Evolutionary conservation across 2,329 filamentous ascomycete genomes (phyloP), one percentile per base, ranked within the genome.

Genomic region (Gremmenia infestans): DNA sequence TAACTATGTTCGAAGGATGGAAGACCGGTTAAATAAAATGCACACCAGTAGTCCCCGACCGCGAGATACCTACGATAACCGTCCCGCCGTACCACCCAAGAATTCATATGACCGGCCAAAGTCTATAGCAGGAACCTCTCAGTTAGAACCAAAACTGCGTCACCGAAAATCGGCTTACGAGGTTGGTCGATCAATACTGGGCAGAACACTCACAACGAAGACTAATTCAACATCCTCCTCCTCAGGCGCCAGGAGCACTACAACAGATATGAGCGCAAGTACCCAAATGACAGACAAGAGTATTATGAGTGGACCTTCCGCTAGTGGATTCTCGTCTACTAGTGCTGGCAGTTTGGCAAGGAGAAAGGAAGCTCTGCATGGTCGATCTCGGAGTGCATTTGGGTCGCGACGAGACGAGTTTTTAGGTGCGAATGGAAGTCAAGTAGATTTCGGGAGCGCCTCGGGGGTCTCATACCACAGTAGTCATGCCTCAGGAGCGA

Each of bases 271-370:
- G 56, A 88, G 83, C 61, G 82, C 80, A 42, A 89, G 86, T 61
- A 92, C 88, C 1, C 84, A 89, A 63, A 85, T 84, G 69, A 97
- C 91, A 15, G 85, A 87, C 64, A 84, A 87, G 65, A 97, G 90
- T 66, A 72, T 99, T 45, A 97, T 97, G 93, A 97, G 93, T 70
- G 94, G 93, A 3, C 81, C 83, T 52, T 97, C 94, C 52, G 94
- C 94, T 0, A 86, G 92, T 50, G 93, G 82, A 12, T 91, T 97
- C 72, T 97, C 93, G 71, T 89, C 91, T 50, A 97, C 94, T 15
- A 97, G 94, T 72, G 94, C 94, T 15, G 94, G 92, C 53, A 97
- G 93, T 72, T 83, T 95, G 61, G 92, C 91, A 32, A 84, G 92
- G 59, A 88, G 89, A 67, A 87, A 86, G 62, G 72, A 72, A 52